phyloP scores from a whole-genome alignment of 2,329 filamentous ascomycete species.

The Monosporascus sp. region DNA sequence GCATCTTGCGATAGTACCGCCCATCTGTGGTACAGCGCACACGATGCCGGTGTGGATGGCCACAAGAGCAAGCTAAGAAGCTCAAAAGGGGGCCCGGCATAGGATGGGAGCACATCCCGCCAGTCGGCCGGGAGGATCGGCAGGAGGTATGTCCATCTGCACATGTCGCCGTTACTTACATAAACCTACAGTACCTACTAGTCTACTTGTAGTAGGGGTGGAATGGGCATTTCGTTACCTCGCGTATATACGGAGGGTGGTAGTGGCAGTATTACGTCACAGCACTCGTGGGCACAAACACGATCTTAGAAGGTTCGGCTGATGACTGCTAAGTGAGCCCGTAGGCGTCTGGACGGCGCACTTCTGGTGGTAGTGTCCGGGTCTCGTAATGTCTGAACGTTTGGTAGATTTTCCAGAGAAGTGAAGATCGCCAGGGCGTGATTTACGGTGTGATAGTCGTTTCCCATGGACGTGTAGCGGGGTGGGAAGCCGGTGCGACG shows the following conservation, averaged over 20 bases:
- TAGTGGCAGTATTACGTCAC: not conserved
- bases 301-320: not conserved
- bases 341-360: not conserved
- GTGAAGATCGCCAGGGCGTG: not conserved
- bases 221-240: not conserved
- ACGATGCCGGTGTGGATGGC: not conserved
- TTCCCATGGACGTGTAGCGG: not conserved
- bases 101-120: too few species aligned
- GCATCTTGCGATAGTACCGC: too few species aligned
- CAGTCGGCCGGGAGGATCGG: too few species aligned
- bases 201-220: not conserved
- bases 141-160: too few species aligned
- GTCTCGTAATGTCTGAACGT: too few species aligned
- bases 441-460: not conserved
- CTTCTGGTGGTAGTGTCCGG: too few species aligned
- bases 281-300: not conserved
- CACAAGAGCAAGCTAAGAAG: not conserved
- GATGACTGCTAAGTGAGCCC: not conserved
- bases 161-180: too few species aligned
- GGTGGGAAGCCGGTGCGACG: not conserved
- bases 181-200: too few species aligned
- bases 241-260: not conserved
- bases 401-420: not conserved
- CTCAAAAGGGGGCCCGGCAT: not conserved
- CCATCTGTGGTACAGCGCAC: not conserved